Evolutionary conservation across 768 basidiomycete genomes (phyloP), one percentile per base, ranked within the genome.

Genomic region (Rhodotorula paludigena): DNA sequence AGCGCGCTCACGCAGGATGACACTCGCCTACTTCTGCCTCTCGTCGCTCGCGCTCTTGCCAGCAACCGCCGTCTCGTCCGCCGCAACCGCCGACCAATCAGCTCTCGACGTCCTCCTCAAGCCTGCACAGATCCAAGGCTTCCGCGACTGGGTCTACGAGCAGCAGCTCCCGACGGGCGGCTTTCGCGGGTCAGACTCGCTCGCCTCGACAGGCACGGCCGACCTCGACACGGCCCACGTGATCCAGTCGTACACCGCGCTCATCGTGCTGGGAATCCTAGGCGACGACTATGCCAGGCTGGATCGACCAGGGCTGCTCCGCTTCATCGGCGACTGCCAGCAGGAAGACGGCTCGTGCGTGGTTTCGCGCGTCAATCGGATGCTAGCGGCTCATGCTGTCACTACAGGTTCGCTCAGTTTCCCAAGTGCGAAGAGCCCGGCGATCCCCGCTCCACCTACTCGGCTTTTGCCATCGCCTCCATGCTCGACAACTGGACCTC

Each of bases 161-260:
- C 87, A 92, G 77, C 89, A 96, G 72, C 79, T 44, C 4, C n/a
- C 64, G 12, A 11, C 23, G 0, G 75, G 75, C 1, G 73, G 73
- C 3, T 74, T 74, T 41, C n/a, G 72, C 2, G 75, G 75, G 21
- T 77, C 88, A 85, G 18, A 81, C 85, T 67, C 89, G 86, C 5
- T 63, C n/a, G 76, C 71, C 18, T 36, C 38, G n/a, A n/a, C n/a
- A n/a, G n/a, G n/a, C n/a, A n/a, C 33, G 23, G 74, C 8, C 55
- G 32, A 2, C 9, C 28, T 28, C 75, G 84, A 88, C 70, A 82
- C 84, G 25, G 89, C 90, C 1, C 88, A 97, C 77, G 80, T 97
- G 23, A 90, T 96, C 61, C 89, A 92, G 84, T 92, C 93, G 14
- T 99, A 98, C 75, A 90, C 92, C 2, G 90, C 92, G 0, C 77